Base-by-base conservation (phyloP, 805 yeast species). In the Starmerella powellii region DNA sequence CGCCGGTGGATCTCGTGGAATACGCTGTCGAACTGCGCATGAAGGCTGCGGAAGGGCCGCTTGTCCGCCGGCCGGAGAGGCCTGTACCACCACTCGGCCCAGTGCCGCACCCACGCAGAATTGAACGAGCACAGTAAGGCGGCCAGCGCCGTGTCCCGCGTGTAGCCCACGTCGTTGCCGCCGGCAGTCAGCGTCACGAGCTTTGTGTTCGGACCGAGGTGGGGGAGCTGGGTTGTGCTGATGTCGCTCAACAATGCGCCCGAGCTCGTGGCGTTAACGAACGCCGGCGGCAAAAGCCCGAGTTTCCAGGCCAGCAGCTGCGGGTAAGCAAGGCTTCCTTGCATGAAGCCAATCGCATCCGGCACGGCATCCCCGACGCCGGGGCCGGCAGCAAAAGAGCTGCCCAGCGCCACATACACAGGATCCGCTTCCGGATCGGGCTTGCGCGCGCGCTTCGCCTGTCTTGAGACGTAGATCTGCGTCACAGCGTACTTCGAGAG, bases 381-480 rank as follows among this genome's bases (percentile, higher is more conserved):
- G n/a, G 47, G 44, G 12, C 40, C 47, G 2, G 47, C 44, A 2
- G 44, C 44, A 30, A 39, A 44, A 13, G 47, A 44, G 31, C 47
- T 44, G 8, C 47, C 47, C 24, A 44, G 23, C 6, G 47, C 47
- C 3, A 44, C 47, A 27, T 44, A 44, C 5, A 24, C 26, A 10
- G 26, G 26, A 8, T 23, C 26, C 10, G 26, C 10, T 10, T 23
- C 10, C 10, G 10, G 10, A 23, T 10, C 10, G 26, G 26, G 26
- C 10, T 23, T 23, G 10, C 26, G 26, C 26, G 10, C 10, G 10
- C 10, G 26, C 10, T 23, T 23, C 26, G 26, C 26, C 6, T 10
- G 26, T 6, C 26, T 6, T 23, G 26, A 23, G 10, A 23, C 10
- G 26, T 23, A 23, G 26, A 23, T 6, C 26, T 23, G 26, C 10